Evolutionary conservation across 2,329 filamentous ascomycete species (phyloP), one percentile per base, ranked within the genome.

Genomic region (Lachnum nothofagi): DNA sequence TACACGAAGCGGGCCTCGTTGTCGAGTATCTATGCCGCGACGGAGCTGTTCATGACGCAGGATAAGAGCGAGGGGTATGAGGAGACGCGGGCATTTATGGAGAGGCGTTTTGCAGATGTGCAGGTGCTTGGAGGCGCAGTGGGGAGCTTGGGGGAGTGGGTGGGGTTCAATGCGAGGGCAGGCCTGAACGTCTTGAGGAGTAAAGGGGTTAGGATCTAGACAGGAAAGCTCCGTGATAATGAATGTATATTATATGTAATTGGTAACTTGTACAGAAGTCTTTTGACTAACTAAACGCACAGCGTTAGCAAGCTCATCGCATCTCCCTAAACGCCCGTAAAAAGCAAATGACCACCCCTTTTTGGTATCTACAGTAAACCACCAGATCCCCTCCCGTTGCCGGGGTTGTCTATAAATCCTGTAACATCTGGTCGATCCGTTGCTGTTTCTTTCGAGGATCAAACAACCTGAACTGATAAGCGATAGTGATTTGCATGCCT

Each of bases 41-140:
- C 85, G 48, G 93, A 98, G 70, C 73, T 96, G 4, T 95, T 91
- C 70, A 96, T 97, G 90, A 96, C 90, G 19, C 90, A 86, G 51
- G 93, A 97, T 68, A 76, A 73, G 52, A 90, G 85, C 3, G 71
- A 77, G 0, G 80, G 79, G n/a, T 93, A 87, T 61, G 66, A 64
- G 8, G 87, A 91, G 54, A 97, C 93, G 3, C 83, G 83, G 56
- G 76, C 80, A 8, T 98, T 97, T 65, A 71, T 97, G 45, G 78
- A 84, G 47, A 77, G 89, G 37, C 78, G 91, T 53, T 63, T 66
- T 44, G 75, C 81, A 51, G 91, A 94, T 70, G 72, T 79, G 25
- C 75, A 78, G 58, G 77, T 72, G 3, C 57, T 90, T 3, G 83
- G 85, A 3, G 74, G 76, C 19, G 76, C 82, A 9, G 62, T 88